Evolutionary conservation across 2,329 filamentous ascomycete species (phyloP).

Genomic region (Colletotrichum australisinense): DNA sequence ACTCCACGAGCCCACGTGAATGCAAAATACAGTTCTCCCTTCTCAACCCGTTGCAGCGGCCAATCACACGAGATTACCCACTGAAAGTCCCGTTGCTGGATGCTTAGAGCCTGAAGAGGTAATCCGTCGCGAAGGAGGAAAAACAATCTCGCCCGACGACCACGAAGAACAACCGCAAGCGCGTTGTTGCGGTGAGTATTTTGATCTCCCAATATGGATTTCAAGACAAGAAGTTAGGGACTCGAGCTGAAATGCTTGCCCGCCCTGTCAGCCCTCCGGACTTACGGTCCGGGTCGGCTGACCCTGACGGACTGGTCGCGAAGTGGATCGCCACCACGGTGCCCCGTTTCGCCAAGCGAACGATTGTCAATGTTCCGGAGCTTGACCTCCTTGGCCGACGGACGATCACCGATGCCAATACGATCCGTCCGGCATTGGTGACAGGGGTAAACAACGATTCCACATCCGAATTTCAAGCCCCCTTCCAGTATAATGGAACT

Average conservation of each 20-base stretch:
- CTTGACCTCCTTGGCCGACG: background rate
- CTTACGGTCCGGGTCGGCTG: background rate
- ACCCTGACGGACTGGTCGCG: background rate
- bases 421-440: background rate
- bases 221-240: too few relatives aligned
- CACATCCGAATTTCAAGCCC: background rate
- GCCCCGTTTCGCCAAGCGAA: background rate
- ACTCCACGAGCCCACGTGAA: constrained; percentile 6
- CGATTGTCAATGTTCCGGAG: background rate
- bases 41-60: background rate
- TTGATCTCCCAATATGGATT: too few relatives aligned
- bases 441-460: background rate
- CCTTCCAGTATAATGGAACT: too few relatives aligned
- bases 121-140: constrained; percentile 4
- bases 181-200: background rate
- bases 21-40: background rate
- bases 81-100: background rate
- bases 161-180: background rate
- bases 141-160: background rate
- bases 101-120: background rate
- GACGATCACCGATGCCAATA: background rate
- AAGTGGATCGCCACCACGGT: background rate
- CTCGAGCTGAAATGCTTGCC: background rate
- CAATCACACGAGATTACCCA: background rate
- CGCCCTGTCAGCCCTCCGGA: background rate